Evolutionary conservation across 768 basidiomycete genomes (phyloP).

Genomic region (Termitomyces sp.): DNA sequence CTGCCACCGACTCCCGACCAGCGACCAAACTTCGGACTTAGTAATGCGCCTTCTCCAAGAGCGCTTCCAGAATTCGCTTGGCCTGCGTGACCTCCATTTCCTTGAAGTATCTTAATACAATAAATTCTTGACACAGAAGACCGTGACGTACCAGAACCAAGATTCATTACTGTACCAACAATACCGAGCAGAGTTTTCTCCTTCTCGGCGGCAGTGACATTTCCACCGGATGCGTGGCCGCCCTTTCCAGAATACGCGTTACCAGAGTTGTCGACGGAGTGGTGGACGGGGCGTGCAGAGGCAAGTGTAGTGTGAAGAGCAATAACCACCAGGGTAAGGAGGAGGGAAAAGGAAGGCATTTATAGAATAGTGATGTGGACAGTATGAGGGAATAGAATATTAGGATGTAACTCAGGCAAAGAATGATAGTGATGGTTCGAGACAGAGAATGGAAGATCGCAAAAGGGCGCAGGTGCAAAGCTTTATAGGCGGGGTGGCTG

Average conservation of each 20-base stretch:
- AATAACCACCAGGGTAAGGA: constrained; percentile 19
- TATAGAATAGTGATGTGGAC: constrained; percentile 12
- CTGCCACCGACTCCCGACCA: constrained; percentile 3
- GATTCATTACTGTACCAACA: constrained; percentile 15
- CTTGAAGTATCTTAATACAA: constrained; percentile 1
- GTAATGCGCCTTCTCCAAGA: constrained; percentile 5
- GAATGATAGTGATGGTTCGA: constrained; percentile 20
- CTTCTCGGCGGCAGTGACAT: constrained; percentile 10
- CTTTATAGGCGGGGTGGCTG: constrained; percentile 17
- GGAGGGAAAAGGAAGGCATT: constrained; percentile 24
- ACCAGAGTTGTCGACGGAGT: constrained; percentile 24
- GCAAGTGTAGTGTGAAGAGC: constrained; percentile 20
- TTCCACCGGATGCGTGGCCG: constrained; percentile 32
- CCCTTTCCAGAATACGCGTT: constrained; percentile 31
- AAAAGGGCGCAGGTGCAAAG: neutral
- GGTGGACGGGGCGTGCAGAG: constrained; percentile 23
- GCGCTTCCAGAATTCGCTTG: constrained; percentile 27
- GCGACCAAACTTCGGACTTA: constrained; percentile 1
- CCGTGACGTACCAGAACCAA: constrained; percentile 24
- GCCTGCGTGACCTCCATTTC: constrained; percentile 31
- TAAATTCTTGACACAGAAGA: neutral
- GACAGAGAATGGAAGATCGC: constrained; percentile 3
- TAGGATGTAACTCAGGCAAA: constrained; percentile 16
- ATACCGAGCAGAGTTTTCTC: constrained; percentile 1
- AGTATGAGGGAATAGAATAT: constrained; percentile 11